Evolutionary conservation across 495 filamentous ascomycete species (phyloP).

Genomic region (Podospora conica): DNA sequence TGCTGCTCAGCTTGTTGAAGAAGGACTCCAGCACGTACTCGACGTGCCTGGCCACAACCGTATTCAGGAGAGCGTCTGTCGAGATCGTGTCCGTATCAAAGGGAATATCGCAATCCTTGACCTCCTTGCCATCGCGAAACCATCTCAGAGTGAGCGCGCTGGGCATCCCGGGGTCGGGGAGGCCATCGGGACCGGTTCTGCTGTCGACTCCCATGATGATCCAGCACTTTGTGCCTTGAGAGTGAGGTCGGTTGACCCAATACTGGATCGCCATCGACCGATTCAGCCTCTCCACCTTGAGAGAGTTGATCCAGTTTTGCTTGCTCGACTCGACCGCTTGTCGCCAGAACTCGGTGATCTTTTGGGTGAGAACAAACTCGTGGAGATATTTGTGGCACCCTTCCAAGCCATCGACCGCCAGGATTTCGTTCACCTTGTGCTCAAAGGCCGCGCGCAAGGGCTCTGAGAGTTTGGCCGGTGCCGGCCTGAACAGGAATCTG

Average conservation of each 20-base stretch:
- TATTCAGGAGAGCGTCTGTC: constrained; percentile 63
- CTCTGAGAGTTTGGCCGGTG: constrained; percentile 50
- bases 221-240: constrained; percentile 70
- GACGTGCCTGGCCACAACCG: constrained; percentile 69
- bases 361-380: constrained; percentile 77
- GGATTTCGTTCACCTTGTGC: constrained; percentile 57
- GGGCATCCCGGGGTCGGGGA: constrained; percentile 30
- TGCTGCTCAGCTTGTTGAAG: constrained; percentile 48
- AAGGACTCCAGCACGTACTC: constrained; percentile 57
- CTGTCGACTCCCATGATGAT: constrained; percentile 77
- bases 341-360: constrained; percentile 69
- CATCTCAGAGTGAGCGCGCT: constrained; percentile 64
- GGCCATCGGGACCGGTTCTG: constrained; percentile 40
- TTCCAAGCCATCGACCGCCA: constrained; percentile 57
- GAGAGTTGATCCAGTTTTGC: constrained; percentile 65
- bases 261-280: constrained; percentile 83
- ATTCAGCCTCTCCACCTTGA: constrained; percentile 69
- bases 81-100: constrained; percentile 63
- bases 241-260: constrained; percentile 58
- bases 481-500: constrained; percentile 72
- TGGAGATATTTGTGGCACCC: constrained; percentile 84
- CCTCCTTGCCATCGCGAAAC: constrained; percentile 75
- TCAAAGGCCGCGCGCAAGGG: constrained; percentile 60
- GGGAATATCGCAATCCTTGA: constrained; percentile 55
- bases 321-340: constrained; percentile 65